A percentile compares a stretch with the other conserved stretches of the same genome.
These are phyloP conservation scores for Erythrophleum ivorense DNA, from an alignment of 331 rosid species.

Conservation along the genomic window DNA sequence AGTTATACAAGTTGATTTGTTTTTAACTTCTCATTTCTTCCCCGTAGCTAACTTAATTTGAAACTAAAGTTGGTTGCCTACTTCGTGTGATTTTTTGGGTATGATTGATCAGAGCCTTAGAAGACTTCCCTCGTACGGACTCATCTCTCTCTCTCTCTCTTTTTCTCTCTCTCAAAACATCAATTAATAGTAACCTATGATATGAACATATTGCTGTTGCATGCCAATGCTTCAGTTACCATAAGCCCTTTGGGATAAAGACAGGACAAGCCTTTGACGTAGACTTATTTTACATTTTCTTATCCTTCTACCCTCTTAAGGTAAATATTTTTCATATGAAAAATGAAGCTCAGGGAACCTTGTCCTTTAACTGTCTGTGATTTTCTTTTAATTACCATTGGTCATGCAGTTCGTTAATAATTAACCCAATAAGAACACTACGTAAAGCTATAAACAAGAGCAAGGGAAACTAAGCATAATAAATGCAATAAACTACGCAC, in stretches of 20 bases:
- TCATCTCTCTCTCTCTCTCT: background rate
- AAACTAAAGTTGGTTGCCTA: background rate
- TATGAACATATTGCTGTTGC: conserved; percentile 29
- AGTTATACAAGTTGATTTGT: background rate
- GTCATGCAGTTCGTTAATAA: background rate
- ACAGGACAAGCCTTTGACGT: background rate
- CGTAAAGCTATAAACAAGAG: background rate
- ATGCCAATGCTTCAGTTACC: conserved; percentile 1
- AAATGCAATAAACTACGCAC: background rate
- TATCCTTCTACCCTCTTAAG: too few species aligned
- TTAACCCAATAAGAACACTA: background rate
- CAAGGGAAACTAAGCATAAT: background rate
- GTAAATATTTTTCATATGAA: too few species aligned
- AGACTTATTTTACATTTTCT: too few species aligned
- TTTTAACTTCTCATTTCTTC: background rate
- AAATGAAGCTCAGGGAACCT: background rate
- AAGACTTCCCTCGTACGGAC: background rate
- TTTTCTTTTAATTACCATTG: too few species aligned
- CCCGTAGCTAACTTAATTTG: background rate
- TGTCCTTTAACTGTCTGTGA: background rate
- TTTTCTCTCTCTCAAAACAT: too few species aligned
- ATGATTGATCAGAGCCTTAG: conserved; percentile 11
- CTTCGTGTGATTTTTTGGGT: conserved; percentile 1
- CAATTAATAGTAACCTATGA: too few species aligned
- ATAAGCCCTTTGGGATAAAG: background rate